Percentiles rank a stretch among this genome's conserved stretches.
These are phyloP conservation scores for Withania somnifera DNA, from an alignment of 305 asterid species.

Conservation along the genomic window DNA sequence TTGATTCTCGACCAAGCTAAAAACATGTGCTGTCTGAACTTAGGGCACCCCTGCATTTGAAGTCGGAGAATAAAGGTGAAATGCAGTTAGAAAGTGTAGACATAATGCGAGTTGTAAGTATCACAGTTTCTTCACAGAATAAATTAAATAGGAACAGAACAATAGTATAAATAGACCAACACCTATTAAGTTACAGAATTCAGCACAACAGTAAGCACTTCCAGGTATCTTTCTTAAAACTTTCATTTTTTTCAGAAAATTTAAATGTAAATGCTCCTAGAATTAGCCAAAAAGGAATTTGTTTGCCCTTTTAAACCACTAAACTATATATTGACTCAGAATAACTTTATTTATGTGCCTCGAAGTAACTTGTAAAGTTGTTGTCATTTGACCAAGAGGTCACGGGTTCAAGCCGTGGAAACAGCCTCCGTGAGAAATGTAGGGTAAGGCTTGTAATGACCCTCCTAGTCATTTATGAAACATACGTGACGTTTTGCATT, in stretches of 20 bases:
- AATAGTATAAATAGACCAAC: not conserved
- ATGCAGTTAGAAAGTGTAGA: not conserved
- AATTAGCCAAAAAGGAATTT: not conserved
- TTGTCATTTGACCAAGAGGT: too few species aligned
- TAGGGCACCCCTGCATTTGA: slow-evolving; percentile 1
- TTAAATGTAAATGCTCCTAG: not conserved
- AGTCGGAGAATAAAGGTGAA: not conserved
- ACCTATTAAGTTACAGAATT: not conserved
- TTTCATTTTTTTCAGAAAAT: not conserved
- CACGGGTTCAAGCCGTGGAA: too few species aligned
- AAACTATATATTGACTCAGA: not conserved
- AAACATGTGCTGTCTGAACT: not conserved
- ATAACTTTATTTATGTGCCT: not conserved
- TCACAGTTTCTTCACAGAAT: not conserved
- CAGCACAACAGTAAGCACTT: not conserved
- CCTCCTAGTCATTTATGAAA: too few species aligned
- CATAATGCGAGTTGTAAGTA: not conserved
- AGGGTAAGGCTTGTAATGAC: too few species aligned
- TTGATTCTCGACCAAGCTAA: not conserved
- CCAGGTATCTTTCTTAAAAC: not conserved
- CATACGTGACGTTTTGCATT: too few species aligned
- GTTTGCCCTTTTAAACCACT: not conserved
- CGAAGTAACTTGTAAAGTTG: too few species aligned
- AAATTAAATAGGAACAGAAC: not conserved
- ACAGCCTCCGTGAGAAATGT: too few species aligned